A percentile compares a stretch with the other conserved stretches of the same genome.
Evolutionary conservation across 345 rosid genomes (phyloP).

Genomic region (Sonneratia alba): DNA sequence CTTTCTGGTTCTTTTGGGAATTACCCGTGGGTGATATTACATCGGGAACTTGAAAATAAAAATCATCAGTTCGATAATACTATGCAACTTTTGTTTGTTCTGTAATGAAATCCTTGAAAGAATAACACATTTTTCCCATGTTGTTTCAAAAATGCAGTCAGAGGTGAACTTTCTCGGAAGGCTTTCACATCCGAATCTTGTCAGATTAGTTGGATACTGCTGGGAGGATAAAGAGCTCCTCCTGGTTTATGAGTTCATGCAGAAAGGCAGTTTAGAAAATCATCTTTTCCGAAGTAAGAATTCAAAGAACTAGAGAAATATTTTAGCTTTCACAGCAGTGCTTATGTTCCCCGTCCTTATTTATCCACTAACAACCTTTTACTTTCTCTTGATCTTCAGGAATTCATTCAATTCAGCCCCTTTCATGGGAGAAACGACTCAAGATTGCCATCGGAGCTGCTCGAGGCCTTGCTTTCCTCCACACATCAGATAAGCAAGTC

Average conservation of each 20-base stretch:
- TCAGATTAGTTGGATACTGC: slow-evolving; percentile 69
- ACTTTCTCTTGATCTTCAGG: slow-evolving; percentile 17
- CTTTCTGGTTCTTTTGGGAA: background rate
- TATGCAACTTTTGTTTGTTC: background rate
- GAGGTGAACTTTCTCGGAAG: slow-evolving; percentile 75
- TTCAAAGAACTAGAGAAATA: background rate
- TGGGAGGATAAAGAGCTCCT: slow-evolving; percentile 65
- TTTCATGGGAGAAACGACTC: slow-evolving; percentile 76
- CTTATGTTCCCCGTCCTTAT: background rate
- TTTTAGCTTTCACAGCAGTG: background rate
- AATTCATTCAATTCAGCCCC: slow-evolving; percentile 40
- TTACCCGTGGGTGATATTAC: background rate
- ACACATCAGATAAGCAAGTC: slow-evolving; percentile 58
- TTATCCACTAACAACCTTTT: background rate
- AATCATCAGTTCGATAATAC: background rate
- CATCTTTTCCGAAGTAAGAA: slow-evolving; percentile 76
- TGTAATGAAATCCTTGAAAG: background rate
- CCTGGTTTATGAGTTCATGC: slow-evolving; percentile 77
- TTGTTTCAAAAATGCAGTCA: slow-evolving; percentile 33
- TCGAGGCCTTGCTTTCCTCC: slow-evolving; percentile 66
- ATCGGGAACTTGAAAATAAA: too few relatives aligned
- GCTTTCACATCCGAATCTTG: slow-evolving; percentile 74
- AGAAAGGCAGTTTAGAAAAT: slow-evolving; percentile 65
- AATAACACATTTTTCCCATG: background rate
- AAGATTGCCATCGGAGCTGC: slow-evolving; percentile 77